Conservation (phyloP, 768 basidiomycete species). For the Pleurotus ostreatus region DNA sequence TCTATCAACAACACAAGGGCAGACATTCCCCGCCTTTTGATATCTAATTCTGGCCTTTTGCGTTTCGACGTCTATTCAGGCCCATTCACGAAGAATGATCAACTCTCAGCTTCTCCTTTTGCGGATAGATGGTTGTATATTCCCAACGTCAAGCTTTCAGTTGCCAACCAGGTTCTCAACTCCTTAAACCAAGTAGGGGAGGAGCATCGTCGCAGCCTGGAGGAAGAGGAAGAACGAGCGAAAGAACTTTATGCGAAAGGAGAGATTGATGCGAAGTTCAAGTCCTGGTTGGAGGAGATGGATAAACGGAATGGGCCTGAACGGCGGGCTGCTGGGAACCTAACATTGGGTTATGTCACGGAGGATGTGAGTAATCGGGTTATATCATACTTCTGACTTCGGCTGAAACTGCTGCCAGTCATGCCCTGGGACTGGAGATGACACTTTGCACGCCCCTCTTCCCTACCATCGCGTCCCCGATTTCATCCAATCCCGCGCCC, state of each 20-base stretch:
- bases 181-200: slow-evolving; percentile 45
- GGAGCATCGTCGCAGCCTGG: slow-evolving; percentile 29
- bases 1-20: slow-evolving; percentile 60
- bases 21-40: slow-evolving; percentile 55
- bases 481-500: slow-evolving; percentile 56
- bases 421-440: slow-evolving; percentile 75
- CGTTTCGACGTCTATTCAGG: slow-evolving; percentile 67
- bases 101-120: slow-evolving; percentile 71
- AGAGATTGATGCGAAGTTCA: slow-evolving; percentile 45
- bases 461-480: slow-evolving; percentile 49
- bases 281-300: slow-evolving; percentile 59
- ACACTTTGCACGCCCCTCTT: slow-evolving; percentile 58
- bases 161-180: slow-evolving; percentile 52
- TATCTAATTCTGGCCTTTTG: slow-evolving; percentile 57
- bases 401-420: slow-evolving; percentile 28
- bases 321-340: slow-evolving; percentile 29
- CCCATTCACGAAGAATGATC: slow-evolving; percentile 75
- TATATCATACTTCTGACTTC: not conserved
- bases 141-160: slow-evolving; percentile 41
- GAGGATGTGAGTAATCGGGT: slow-evolving; percentile 41
- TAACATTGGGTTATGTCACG: slow-evolving; percentile 78
- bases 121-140: slow-evolving; percentile 61
- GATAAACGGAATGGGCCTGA: slow-evolving; percentile 30
- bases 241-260: slow-evolving; percentile 41
- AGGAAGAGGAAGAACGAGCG: slow-evolving; percentile 28